Evolutionary conservation across 805 yeast genomes (phyloP).

Genomic region (Tetrapisispora arboricola): DNA sequence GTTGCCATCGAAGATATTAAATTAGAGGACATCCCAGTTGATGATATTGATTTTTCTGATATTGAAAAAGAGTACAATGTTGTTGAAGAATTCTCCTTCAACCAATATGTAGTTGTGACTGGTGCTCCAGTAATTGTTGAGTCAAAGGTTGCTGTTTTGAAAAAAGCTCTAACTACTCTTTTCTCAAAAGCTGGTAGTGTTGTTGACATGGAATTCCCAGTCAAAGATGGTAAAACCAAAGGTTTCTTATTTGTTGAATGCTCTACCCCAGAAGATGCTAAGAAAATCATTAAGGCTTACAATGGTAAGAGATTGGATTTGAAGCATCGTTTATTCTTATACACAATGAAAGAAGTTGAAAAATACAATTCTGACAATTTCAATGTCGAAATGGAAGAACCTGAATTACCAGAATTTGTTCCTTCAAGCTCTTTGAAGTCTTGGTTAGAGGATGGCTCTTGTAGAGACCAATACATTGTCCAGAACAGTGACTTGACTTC

Average conservation of each 20-base stretch:
- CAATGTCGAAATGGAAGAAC: slow-evolving; percentile 55
- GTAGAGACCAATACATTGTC: slow-evolving; percentile 82
- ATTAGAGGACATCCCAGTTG: slow-evolving; percentile 41
- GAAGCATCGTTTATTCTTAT: slow-evolving; percentile 80
- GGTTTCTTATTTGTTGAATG: slow-evolving; percentile 84
- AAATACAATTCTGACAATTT: slow-evolving; percentile 60
- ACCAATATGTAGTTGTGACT: slow-evolving; percentile 74
- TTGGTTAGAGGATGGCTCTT: slow-evolving; percentile 83
- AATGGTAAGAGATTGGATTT: slow-evolving; percentile 89
- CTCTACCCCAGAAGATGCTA: slow-evolving; percentile 55
- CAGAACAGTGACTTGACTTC: slow-evolving; percentile 76
- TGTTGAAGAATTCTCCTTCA: slow-evolving; percentile 52
- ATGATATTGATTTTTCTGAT: slow-evolving; percentile 73
- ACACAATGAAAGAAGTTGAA: slow-evolving; percentile 74
- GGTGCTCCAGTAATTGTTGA: slow-evolving; percentile 96
- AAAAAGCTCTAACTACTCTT: slow-evolving; percentile 75
- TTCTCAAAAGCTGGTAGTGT: slow-evolving; percentile 72
- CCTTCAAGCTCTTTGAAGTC: slow-evolving; percentile 74
- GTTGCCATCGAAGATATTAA: slow-evolving; percentile 27
- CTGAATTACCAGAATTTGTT: slow-evolving; percentile 59
- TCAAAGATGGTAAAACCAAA: slow-evolving; percentile 61
- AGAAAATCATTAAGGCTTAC: slow-evolving; percentile 65
- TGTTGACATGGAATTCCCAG: slow-evolving; percentile 70
- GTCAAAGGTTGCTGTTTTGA: slow-evolving; percentile 69
- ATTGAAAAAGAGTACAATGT: slow-evolving; percentile 67